Percentiles rank a stretch among this genome's conserved stretches.
Evolutionary conservation across 768 basidiomycete species (phyloP).

Genomic region (Amanita fuliginea): DNA sequence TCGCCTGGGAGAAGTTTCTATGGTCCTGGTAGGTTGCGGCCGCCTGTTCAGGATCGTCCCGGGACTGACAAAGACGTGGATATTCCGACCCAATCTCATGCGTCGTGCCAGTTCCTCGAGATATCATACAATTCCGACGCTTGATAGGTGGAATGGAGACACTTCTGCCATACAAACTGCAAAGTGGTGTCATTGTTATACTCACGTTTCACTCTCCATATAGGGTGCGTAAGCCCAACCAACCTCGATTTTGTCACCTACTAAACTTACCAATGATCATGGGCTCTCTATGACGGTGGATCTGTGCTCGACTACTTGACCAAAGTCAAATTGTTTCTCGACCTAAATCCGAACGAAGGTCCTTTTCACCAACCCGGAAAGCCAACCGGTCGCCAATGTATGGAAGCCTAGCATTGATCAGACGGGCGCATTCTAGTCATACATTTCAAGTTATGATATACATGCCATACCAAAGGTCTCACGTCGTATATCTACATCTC

Average conservation of each 20-base stretch:
- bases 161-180: constrained; percentile 49
- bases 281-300: constrained; percentile 45
- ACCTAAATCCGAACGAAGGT: constrained; percentile 52
- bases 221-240: constrained; percentile 26
- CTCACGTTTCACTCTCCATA: background rate
- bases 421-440: constrained; percentile 24
- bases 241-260: background rate
- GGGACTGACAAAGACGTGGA: constrained; percentile 42
- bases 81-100: constrained; percentile 37
- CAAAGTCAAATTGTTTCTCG: constrained; percentile 43
- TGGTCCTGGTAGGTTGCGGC: too few relatives aligned
- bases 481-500: constrained; percentile 41
- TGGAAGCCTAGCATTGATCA: constrained; percentile 44
- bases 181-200: too few relatives aligned
- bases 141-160: constrained; percentile 21
- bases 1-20: too few relatives aligned
- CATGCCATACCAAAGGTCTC: too few relatives aligned
- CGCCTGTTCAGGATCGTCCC: too few relatives aligned
- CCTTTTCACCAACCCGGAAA: constrained; percentile 58
- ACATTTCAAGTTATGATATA: background rate
- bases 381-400: constrained; percentile 30
- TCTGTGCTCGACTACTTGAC: constrained; percentile 35
- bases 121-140: too few relatives aligned
- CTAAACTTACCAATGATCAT: constrained; percentile 1
- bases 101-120: background rate